Evolutionary conservation across 1,139 yeast genomes (phyloP).

Genomic region (Zygoascus sp.): DNA sequence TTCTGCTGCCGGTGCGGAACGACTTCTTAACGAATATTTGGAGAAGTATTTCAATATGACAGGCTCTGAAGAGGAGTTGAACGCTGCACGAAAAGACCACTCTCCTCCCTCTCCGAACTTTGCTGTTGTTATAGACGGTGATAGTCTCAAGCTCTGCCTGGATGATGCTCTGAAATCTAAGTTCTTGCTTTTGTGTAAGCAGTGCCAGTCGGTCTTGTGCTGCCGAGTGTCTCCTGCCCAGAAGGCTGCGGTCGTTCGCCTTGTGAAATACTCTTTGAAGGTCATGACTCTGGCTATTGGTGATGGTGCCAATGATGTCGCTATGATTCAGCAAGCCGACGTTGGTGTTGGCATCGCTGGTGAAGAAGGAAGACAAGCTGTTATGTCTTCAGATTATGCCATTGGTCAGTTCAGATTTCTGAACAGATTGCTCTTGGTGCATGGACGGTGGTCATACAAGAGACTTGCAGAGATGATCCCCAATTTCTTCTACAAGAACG

Average conservation of each 20-base stretch:
- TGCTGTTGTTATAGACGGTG: conserved; percentile 92
- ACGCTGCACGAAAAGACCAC: conserved; percentile 64
- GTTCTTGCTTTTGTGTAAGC: conserved; percentile 81
- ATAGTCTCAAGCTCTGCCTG: conserved; percentile 72
- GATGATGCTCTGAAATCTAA: conserved; percentile 57
- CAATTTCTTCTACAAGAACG: conserved; percentile 86
- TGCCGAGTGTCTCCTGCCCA: conserved; percentile 98
- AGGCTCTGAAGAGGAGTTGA: conserved; percentile 58
- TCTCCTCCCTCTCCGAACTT: conserved; percentile 69
- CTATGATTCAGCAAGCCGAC: conserved; percentile 98
- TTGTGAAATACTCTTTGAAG: conserved; percentile 74
- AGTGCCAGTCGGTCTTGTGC: conserved; percentile 88
- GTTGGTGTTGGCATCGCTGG: conserved; percentile 99
- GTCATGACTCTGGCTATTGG: conserved; percentile 94
- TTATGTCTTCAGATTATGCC: conserved; percentile 96
- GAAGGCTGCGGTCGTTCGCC: conserved; percentile 89
- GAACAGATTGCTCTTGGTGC: conserved; percentile 73
- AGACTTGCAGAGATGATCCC: conserved; percentile 94
- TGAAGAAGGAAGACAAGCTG: conserved; percentile 97
- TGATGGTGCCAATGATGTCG: conserved; percentile 97
- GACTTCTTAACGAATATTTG: conserved; percentile 57
- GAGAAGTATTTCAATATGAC: conserved; percentile 56
- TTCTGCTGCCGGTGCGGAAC: conserved; percentile 47
- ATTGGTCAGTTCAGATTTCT: conserved; percentile 89
- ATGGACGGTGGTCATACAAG: conserved; percentile 95